Percentiles rank a stretch among this genome's conserved stretches.
phyloP scores from a whole-genome alignment of 768 basidiomycete genomes.

The Termitomyces sp. region DNA sequence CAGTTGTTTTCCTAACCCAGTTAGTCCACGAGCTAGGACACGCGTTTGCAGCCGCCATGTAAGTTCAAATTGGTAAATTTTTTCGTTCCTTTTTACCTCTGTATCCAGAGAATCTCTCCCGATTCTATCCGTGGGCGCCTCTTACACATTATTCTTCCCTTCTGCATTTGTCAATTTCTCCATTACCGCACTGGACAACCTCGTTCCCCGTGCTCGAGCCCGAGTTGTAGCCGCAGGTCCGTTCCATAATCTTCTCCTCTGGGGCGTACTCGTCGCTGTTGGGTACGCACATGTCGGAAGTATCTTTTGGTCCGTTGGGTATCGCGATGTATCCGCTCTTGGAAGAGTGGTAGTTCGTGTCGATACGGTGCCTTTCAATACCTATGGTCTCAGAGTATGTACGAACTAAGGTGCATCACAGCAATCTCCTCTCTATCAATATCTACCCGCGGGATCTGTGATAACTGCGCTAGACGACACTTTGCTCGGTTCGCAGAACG shows the following conservation, averaged over 20 bases:
- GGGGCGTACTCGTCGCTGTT: constrained; percentile 36
- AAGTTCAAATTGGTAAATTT: constrained; percentile 21
- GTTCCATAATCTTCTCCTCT: constrained; percentile 70
- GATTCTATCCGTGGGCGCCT: constrained; percentile 54
- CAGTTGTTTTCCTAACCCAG: constrained; percentile 60
- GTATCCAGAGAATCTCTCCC: constrained; percentile 56
- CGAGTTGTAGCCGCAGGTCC: constrained; percentile 71
- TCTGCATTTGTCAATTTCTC: constrained; percentile 72
- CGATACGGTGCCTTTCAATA: constrained; percentile 38
- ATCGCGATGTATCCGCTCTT: constrained; percentile 42
- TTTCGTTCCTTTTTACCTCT: not conserved
- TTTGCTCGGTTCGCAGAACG: constrained; percentile 26
- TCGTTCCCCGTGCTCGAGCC: constrained; percentile 39
- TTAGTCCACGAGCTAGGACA: constrained; percentile 81
- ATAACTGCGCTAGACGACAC: constrained; percentile 66
- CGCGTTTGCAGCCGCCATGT: constrained; percentile 72
- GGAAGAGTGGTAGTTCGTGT: constrained; percentile 57
- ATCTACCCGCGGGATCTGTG: constrained; percentile 53
- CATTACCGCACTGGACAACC: constrained; percentile 28
- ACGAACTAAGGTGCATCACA: constrained; percentile 19
- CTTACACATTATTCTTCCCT: constrained; percentile 60
- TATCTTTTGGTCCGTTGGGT: constrained; percentile 35
- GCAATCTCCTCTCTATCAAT: constrained; percentile 56
- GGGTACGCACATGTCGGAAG: constrained; percentile 27
- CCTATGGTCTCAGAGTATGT: not conserved